Evolutionary conservation across 202 grass and related monocot genomes (phyloP), one percentile per base, ranked within the genome.

Genomic region (Tripidium arundinaceum): DNA sequence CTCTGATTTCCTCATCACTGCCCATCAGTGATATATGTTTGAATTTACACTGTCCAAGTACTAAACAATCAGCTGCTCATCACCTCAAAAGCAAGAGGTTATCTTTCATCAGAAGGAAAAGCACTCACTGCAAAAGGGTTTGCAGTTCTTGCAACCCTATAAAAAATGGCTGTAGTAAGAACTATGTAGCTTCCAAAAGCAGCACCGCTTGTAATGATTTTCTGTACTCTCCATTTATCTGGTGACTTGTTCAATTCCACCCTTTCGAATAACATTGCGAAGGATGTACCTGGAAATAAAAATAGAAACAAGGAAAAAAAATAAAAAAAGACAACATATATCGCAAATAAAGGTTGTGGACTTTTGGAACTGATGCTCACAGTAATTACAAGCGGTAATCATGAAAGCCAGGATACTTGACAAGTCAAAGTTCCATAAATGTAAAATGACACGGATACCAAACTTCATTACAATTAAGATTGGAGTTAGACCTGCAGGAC

Each of bases 251-350:
- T 83, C 36, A 69, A 15, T 60, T 83, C 50, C 74, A 64, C 70
- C 79, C 78, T 89, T 63, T 86, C 65, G 1, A 81, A 85, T 79
- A 86, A 79, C 75, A 83, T 82, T 72, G 83, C 65, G 78, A 89
- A 86, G 22, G 73, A 77, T 27, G 74, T 60, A 82, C 19, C 65
- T 82, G 60, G 12, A 89, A 82, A 72, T 59, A 9, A 81, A 83
- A 60, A 78, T 3, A 65, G 7, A 62, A 45, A 38, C 2, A 6
- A 13, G 37, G 0, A 18, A 10, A 58, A 78, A 40, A 13, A 21
- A 42, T 26, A 27, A 68, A 65, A 43, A 0, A 68, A n/a, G n/a
- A 73, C 4, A 87, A 25, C 28, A 75, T 22, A 22, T 36, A 7
- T 39, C 10, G 45, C 29, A 47, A 27, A 78, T 11, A 47, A 83